Conservation (phyloP, 306 rosid genomes). For the Heteromeles arbutifolia region DNA sequence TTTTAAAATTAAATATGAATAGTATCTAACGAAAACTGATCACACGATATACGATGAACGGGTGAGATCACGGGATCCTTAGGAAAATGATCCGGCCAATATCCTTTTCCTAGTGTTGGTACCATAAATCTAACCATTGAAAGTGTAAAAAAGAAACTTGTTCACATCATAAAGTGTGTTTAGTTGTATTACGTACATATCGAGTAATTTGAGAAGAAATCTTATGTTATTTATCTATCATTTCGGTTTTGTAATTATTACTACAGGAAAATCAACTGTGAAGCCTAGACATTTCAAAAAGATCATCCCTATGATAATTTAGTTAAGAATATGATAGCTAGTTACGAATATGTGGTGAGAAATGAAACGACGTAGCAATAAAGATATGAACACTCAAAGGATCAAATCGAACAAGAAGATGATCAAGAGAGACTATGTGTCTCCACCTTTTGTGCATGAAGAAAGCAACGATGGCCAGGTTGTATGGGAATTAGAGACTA, state of each 20-base stretch:
- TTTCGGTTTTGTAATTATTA: background rate
- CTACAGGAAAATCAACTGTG: background rate
- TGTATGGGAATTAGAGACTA: background rate
- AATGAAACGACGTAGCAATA: background rate
- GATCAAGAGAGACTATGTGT: background rate
- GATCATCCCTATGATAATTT: background rate
- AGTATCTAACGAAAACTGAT: too few species aligned
- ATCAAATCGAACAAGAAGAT: background rate
- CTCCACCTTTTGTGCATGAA: background rate
- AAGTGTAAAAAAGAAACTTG: too few species aligned
- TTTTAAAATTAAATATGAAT: too few species aligned
- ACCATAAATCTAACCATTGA: background rate
- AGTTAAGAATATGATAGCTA: background rate
- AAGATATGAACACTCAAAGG: background rate
- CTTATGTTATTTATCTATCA: too few species aligned
- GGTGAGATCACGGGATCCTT: rapidly evolving
- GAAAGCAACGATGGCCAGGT: background rate
- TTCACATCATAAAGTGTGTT: background rate
- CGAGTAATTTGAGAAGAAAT: background rate
- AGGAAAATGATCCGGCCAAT: too few species aligned
- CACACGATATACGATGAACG: too few species aligned
- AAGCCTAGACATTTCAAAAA: background rate
- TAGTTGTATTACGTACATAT: background rate
- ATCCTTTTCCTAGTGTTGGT: background rate
- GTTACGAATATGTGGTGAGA: background rate